A percentile compares a stretch with the other conserved stretches of the same genome.
These are phyloP conservation scores for Boeremia exigua DNA, from an alignment of 2,329 filamentous ascomycete species.

Conservation along the genomic window DNA sequence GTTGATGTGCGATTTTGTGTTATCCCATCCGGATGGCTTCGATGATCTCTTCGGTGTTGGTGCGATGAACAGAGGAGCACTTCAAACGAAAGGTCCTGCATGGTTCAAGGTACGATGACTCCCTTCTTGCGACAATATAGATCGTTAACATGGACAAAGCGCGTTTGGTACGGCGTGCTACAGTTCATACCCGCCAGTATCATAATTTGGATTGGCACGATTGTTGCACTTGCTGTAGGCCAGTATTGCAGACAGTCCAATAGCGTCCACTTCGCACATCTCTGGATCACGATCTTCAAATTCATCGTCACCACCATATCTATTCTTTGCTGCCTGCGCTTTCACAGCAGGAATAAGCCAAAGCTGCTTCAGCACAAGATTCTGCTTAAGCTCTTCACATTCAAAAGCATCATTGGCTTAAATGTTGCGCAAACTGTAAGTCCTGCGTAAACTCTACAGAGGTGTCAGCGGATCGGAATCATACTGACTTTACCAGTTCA, in stretches of 20 bases:
- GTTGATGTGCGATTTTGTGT: slow-evolving; percentile 41
- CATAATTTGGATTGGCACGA: slow-evolving; percentile 39
- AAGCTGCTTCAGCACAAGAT: slow-evolving; percentile 33
- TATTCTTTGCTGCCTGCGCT: slow-evolving; percentile 30
- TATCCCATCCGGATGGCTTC: slow-evolving; percentile 34
- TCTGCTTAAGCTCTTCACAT: slow-evolving; percentile 38
- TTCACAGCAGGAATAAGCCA: slow-evolving; percentile 32
- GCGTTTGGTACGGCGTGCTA: slow-evolving; percentile 39
- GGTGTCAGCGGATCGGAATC: not conserved
- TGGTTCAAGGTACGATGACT: slow-evolving; percentile 33
- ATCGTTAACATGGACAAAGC: slow-evolving; percentile 17
- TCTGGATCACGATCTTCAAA: slow-evolving; percentile 39
- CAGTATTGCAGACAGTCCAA: slow-evolving; percentile 40
- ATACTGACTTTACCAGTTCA: slow-evolving; percentile 23
- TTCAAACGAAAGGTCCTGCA: slow-evolving; percentile 23
- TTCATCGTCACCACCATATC: slow-evolving; percentile 26
- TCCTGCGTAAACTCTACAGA: not conserved
- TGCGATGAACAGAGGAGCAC: slow-evolving; percentile 20
- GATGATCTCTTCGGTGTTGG: slow-evolving; percentile 37
- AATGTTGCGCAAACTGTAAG: slow-evolving; percentile 40
- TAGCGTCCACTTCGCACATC: slow-evolving; percentile 37
- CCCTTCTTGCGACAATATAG: not conserved
- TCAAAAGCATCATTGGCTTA: slow-evolving; percentile 42
- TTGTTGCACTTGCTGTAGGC: slow-evolving; percentile 29
- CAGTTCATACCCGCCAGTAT: slow-evolving; percentile 40